Conservation (phyloP, 495 filamentous ascomycete genomes). For the Tuber magnatum region DNA sequence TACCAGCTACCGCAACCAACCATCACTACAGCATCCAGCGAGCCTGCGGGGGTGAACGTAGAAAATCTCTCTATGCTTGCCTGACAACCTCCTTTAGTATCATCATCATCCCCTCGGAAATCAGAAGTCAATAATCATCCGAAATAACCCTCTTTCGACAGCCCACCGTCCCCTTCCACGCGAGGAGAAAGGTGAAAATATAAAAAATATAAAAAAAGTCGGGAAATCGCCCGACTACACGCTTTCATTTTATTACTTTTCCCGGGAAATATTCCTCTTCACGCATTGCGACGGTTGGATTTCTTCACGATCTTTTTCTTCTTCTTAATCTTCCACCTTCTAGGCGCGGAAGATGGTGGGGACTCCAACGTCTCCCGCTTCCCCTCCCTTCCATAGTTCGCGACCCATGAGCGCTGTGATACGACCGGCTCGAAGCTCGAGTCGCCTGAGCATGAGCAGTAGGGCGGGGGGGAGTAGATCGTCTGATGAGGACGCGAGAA, state of each 20-base stretch:
- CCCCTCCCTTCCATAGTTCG: slow-evolving; percentile 41
- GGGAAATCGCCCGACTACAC: neutral
- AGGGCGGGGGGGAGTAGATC: slow-evolving; percentile 74
- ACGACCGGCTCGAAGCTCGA: slow-evolving; percentile 71
- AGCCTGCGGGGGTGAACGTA: neutral
- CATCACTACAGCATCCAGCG: neutral
- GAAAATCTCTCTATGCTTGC: neutral
- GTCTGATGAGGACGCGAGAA: slow-evolving; percentile 89
- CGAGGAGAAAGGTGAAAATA: neutral
- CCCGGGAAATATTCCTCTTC: neutral
- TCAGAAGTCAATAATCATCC: slow-evolving; percentile 32
- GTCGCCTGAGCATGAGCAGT: slow-evolving; percentile 82
- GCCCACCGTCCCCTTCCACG: neutral
- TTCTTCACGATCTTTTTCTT: neutral
- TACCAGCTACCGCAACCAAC: slow-evolving; percentile 28
- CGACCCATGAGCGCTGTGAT: slow-evolving; percentile 84
- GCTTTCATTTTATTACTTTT: neutral
- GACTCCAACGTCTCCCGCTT: slow-evolving; percentile 35
- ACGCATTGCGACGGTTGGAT: slow-evolving; percentile 1
- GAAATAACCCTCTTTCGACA: slow-evolving; percentile 22
- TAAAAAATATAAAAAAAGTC: neutral
- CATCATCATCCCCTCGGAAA: neutral
- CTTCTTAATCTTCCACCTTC: neutral
- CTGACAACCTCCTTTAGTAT: neutral
- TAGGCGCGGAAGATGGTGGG: slow-evolving; percentile 29